These are phyloP conservation scores for Penicillium tannophilum DNA, from an alignment of 495 filamentous ascomycete genomes.

Conservation along the genomic window DNA sequence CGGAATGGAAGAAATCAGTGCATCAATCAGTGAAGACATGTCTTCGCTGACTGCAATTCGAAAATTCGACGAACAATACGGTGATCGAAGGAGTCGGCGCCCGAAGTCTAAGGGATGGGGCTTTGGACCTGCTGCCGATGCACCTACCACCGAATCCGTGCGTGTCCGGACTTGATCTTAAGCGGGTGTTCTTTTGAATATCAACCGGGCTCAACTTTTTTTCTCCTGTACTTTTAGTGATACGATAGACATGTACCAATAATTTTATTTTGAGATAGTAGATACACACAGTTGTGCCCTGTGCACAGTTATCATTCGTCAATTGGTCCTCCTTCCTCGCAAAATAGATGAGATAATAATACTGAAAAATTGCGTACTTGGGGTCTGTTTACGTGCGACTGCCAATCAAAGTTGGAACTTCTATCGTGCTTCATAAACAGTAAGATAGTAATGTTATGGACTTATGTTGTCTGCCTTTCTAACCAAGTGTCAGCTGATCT, in stretches of 20 bases:
- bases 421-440: no score
- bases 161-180: slow-evolving; percentile 44
- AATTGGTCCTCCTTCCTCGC: neutral
- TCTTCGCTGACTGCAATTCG: slow-evolving; percentile 77
- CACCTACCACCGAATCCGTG: slow-evolving; percentile 33
- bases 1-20: slow-evolving; percentile 85
- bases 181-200: neutral
- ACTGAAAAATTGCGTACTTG: no score
- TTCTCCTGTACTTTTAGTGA: slow-evolving; percentile 28
- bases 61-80: slow-evolving; percentile 96
- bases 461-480: no score
- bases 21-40: slow-evolving; percentile 96
- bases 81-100: slow-evolving; percentile 75
- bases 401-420: no score
- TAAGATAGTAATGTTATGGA: no score
- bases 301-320: neutral
- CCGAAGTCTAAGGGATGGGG: slow-evolving; percentile 58
- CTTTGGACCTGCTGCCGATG: slow-evolving; percentile 34
- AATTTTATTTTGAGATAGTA: slow-evolving; percentile 11
- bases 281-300: slow-evolving; percentile 9
- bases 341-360: neutral
- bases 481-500: no score
- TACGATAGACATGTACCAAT: slow-evolving; percentile 41
- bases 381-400: no score
- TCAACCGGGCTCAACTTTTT: slow-evolving; percentile 1